Evolutionary conservation across 192 early-diverging fungal genomes (phyloP), one percentile per base, ranked within the genome.

Genomic region (Entomortierella chlamydospora): DNA sequence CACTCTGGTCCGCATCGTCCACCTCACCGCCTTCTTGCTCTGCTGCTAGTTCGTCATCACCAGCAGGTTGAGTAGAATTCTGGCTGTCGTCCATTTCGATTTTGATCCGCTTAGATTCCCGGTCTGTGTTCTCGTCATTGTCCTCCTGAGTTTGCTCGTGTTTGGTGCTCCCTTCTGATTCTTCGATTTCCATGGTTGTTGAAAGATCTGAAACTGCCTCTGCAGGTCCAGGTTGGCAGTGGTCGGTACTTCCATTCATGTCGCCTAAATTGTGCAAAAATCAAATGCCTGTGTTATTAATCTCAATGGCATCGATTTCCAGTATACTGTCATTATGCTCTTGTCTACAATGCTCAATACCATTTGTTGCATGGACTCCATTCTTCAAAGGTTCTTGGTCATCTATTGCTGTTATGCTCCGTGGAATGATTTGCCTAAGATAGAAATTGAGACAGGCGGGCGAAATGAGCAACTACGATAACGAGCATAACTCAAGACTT

Each of bases 11-110:
- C 8, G 33, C 63, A 17, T 80, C 63, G 22, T 73, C 68, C 15
- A 50, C 66, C 42, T 64, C 45, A 11, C 57, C 43, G 41, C 43
- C 41, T 37, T 51, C 59, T n/a, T 59, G 59, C 18, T 64, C 55
- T 28, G 58, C 59, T 50, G 74, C 41, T 28, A 25, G 9, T 20
- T 33, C 56, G 4, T 70, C 73, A 29, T 55, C 50, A 3, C 41
- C 64, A 11, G 56, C 59, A 23, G 64, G 22, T 2, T 53, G 28
- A 1, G 70, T 45, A n/a, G 70, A 43, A 0, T 72, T 67, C 0
- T 84, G 80, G 0, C 74, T 62, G 9, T 80, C 83, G 1, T 85
- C 71, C 4, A 54, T 68, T 0, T 72, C 70, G 29, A 72, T 63
- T 72, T 72, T 72, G 70, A 72, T 72, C 70, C 70, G 70, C 55